Conservation (phyloP, 768 basidiomycete genomes). For the Naganishia vishniacii region DNA sequence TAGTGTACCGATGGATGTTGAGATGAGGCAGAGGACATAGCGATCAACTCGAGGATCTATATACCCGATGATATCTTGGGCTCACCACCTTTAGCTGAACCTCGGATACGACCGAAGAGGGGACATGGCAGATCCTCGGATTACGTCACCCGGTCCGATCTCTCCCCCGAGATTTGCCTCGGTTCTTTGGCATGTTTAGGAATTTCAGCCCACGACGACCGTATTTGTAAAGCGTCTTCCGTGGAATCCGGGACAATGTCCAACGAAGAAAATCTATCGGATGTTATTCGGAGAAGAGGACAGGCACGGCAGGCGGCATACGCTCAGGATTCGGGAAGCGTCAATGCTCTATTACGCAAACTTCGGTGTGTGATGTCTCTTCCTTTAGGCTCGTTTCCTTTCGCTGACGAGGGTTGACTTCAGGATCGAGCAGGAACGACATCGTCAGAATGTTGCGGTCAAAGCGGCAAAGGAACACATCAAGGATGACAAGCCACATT, state of each 20-base stretch:
- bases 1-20: background rate
- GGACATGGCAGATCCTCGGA: too few species aligned
- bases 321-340: background rate
- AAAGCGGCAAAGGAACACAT: background rate
- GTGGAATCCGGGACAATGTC: background rate
- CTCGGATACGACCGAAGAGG: too few species aligned
- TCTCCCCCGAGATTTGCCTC: too few species aligned
- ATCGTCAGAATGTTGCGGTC: constrained; percentile 3
- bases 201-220: too few species aligned
- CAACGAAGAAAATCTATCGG: background rate
- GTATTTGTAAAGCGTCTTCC: too few species aligned
- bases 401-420: background rate
- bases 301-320: background rate
- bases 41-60: too few species aligned
- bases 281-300: background rate
- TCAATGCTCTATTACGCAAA: constrained; percentile 8
- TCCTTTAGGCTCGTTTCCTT: background rate
- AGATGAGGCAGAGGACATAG: too few species aligned
- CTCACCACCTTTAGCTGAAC: too few species aligned
- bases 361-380: background rate
- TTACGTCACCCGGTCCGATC: too few species aligned
- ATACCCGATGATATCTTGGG: too few species aligned
- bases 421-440: constrained; percentile 11
- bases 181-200: too few species aligned
- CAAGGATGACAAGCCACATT: constrained; percentile 1